These are phyloP conservation scores for Lactarius trivialis DNA, from an alignment of 768 basidiomycete species.

Conservation along the genomic window DNA sequence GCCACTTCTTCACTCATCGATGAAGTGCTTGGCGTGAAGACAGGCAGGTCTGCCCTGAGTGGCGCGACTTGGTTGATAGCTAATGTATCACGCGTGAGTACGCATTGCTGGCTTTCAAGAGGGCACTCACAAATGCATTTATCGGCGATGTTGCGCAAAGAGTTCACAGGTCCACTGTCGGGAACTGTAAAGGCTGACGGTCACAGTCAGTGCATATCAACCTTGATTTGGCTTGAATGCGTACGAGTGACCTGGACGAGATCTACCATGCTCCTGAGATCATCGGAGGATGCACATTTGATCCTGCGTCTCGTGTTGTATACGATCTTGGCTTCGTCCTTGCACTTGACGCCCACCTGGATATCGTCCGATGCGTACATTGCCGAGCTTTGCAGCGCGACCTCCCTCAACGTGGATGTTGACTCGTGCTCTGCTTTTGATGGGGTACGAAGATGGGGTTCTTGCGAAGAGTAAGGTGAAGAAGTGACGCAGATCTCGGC, in stretches of 20 bases:
- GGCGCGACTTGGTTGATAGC: not conserved
- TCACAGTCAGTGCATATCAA: not conserved
- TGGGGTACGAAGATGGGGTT: not conserved
- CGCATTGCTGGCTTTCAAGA: not conserved
- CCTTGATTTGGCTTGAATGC: not conserved
- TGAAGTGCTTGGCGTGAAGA: not conserved
- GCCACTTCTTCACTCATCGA: not conserved
- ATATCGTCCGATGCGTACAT: constrained; percentile 11
- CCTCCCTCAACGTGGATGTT: not conserved
- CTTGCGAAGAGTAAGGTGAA: not conserved
- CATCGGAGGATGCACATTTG: not conserved
- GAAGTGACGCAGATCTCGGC: not conserved
- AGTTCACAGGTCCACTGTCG: not conserved
- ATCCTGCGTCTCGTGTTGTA: not conserved
- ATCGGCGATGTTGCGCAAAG: not conserved
- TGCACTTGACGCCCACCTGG: not conserved
- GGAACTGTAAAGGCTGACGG: not conserved
- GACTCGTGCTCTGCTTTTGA: not conserved
- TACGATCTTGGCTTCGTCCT: not conserved
- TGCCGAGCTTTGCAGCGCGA: not conserved
- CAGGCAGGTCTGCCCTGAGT: constrained; percentile 10
- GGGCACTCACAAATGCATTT: not conserved
- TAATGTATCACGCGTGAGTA: not conserved
- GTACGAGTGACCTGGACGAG: not conserved
- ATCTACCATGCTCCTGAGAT: not conserved